A percentile compares a stretch with the other conserved stretches of the same genome.
Conservation (phyloP, 352 stramenopile genomes). For the Blastocystis sp. region DNA sequence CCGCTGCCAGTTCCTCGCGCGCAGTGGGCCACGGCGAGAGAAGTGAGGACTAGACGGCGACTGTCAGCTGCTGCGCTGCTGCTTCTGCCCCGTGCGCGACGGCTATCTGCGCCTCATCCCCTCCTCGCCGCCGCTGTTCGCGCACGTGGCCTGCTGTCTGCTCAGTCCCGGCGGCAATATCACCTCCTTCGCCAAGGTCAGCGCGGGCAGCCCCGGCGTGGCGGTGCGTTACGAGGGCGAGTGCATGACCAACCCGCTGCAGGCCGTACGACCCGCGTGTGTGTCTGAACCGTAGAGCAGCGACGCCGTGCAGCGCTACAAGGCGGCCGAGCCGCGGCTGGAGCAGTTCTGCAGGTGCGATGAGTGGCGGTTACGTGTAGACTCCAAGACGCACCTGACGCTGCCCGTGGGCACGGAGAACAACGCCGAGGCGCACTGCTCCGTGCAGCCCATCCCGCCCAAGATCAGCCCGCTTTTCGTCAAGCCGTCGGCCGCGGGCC, state of each 20-base stretch:
- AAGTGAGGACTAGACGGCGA: not conserved
- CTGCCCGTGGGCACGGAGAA: not conserved
- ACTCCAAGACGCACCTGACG: not conserved
- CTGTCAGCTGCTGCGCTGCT: constrained; percentile 3
- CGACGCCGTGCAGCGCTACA: not conserved
- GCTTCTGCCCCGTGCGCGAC: constrained; percentile 40
- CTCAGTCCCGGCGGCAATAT: constrained; percentile 22
- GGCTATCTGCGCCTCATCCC: constrained; percentile 18
- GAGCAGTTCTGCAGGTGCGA: not conserved
- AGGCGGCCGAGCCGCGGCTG: not conserved
- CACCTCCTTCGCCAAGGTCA: not conserved
- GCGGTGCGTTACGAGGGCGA: not conserved
- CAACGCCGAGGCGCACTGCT: not conserved
- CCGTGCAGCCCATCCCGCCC: not conserved
- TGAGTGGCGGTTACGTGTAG: not conserved
- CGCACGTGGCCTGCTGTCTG: constrained; percentile 29
- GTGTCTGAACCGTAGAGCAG: not conserved
- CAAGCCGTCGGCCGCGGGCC: not conserved
- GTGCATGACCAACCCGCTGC: constrained; percentile 10
- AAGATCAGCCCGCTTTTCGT: not conserved
- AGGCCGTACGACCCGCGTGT: not conserved
- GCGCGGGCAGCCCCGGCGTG: not conserved
- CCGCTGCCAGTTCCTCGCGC: not conserved
- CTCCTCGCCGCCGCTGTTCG: constrained; percentile 9
- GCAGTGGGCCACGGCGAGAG: not conserved